Conservation (phyloP, 2,329 filamentous ascomycete species). For the Cryphonectria nitschkei region DNA sequence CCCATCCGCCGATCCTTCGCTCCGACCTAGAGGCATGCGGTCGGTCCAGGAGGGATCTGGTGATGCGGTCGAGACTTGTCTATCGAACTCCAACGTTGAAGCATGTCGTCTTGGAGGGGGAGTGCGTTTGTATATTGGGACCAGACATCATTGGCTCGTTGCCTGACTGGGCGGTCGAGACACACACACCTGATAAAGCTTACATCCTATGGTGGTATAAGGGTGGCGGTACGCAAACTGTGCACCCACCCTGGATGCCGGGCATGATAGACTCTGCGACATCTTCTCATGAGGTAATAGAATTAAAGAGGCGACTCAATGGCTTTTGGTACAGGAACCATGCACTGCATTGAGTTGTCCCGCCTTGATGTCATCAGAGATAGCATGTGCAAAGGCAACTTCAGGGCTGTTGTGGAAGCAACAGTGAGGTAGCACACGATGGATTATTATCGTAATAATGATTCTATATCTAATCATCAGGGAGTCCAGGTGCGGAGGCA, state of each 20-base stretch:
- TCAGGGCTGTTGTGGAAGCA: background rate
- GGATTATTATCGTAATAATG: background rate
- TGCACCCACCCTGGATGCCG: background rate
- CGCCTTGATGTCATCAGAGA: background rate
- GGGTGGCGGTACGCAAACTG: no score
- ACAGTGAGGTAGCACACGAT: background rate
- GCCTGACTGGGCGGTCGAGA: background rate
- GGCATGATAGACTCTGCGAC: background rate
- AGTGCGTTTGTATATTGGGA: background rate
- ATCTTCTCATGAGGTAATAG: constrained; percentile 3
- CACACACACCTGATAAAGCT: background rate
- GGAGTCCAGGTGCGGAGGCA: background rate
- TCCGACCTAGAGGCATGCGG: background rate
- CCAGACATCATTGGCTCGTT: background rate
- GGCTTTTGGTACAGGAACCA: background rate
- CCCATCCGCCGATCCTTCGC: constrained; percentile 4
- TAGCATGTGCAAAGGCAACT: background rate
- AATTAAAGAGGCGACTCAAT: no score
- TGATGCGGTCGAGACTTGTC: constrained; percentile 11
- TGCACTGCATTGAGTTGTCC: background rate
- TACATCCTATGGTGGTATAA: background rate
- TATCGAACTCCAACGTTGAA: background rate
- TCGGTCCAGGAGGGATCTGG: background rate
- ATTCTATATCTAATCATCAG: background rate
- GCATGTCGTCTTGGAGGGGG: background rate